These are phyloP conservation scores for Mycena indigotica DNA, from an alignment of 768 basidiomycete species.

Conservation along the genomic window DNA sequence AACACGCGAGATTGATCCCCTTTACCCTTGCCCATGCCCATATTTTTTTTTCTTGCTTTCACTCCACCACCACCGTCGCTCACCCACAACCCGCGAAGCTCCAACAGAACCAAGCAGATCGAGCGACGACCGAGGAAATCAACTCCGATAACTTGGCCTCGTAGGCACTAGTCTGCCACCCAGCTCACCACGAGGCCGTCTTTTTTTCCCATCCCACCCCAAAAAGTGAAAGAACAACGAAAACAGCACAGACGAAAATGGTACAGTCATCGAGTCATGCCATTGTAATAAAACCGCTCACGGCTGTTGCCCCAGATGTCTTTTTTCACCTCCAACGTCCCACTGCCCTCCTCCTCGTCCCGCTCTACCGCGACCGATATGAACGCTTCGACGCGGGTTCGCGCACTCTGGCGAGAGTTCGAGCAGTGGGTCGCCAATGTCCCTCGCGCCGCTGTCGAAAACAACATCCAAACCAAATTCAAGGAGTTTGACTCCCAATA, in stretches of 20 bases:
- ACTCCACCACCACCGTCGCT: not conserved
- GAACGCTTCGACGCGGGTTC: conserved; percentile 26
- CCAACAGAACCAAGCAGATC: not conserved
- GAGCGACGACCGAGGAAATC: not conserved
- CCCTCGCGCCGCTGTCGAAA: conserved; percentile 29
- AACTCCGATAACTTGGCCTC: too few relatives aligned
- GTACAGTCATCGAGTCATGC: conserved; percentile 34
- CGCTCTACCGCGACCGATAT: conserved; percentile 14
- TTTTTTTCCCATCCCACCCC: conserved; percentile 35
- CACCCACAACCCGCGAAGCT: not conserved
- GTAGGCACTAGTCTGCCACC: not conserved
- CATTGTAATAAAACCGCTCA: conserved; percentile 22
- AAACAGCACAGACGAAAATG: conserved; percentile 27
- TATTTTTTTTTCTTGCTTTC: not conserved
- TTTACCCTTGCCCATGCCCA: not conserved
- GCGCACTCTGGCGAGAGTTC: conserved; percentile 40
- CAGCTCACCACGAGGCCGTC: conserved; percentile 41
- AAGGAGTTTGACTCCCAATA: conserved; percentile 33
- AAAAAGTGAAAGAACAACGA: conserved; percentile 16
- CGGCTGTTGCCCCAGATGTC: conserved; percentile 17
- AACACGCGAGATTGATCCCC: not conserved
- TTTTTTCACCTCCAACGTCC: conserved; percentile 24
- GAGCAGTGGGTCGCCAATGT: conserved; percentile 33
- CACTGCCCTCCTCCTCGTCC: conserved; percentile 20
- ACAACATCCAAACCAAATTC: conserved; percentile 27